Percentiles rank a stretch among this genome's conserved stretches.
Evolutionary conservation across 148 eudicot genomes (phyloP).

Genomic region (Drosera capensis): DNA sequence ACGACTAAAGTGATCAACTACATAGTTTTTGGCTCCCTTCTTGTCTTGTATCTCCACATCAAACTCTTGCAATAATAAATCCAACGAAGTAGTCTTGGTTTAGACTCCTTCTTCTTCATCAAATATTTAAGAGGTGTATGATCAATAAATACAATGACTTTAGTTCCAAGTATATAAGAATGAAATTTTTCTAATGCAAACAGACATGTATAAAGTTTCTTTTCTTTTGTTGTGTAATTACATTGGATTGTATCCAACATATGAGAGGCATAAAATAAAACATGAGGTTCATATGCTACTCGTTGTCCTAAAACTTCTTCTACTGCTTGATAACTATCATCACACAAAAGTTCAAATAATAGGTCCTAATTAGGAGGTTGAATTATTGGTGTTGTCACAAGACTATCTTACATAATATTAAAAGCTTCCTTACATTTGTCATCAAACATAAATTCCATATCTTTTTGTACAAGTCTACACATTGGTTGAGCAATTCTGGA

Average conservation of each 20-base stretch:
- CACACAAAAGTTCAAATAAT: background rate
- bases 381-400: background rate
- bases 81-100: background rate
- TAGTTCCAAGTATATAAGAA: background rate
- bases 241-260: background rate
- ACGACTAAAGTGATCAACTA: background rate
- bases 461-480: no score
- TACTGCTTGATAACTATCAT: conserved; percentile 3
- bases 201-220: background rate
- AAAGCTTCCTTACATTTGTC: background rate
- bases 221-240: background rate
- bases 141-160: background rate
- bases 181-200: background rate
- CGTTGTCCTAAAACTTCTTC: background rate
- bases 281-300: background rate
- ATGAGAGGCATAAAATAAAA: no score
- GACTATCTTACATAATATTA: background rate
- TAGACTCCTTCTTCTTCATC: background rate
- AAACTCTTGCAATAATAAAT: background rate
- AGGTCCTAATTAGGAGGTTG: conserved; percentile 1
- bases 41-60: background rate
- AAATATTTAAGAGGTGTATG: background rate
- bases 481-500: no score
- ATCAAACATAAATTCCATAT: background rate
- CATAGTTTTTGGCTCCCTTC: background rate